Evolutionary conservation across 495 filamentous ascomycete genomes (phyloP), one percentile per base, ranked within the genome.

Genomic region (Neurospora sp.): DNA sequence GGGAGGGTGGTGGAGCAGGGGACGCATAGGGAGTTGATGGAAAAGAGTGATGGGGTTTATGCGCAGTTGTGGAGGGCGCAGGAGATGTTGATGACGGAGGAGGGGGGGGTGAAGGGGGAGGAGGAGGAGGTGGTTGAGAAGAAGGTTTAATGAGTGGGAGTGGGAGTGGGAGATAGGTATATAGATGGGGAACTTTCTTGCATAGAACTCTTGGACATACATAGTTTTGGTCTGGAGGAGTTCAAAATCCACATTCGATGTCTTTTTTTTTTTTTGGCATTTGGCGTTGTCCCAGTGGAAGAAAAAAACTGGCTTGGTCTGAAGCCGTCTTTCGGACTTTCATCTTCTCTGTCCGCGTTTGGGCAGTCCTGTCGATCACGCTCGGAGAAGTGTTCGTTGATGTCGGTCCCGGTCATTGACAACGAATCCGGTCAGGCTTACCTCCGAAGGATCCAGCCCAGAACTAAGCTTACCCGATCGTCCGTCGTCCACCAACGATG

Each of bases 1-100:
- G 96, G 96, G 0, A 82, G 85, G 12, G 93, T 98, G 49, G 93
- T 90, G 37, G 96, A 99, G 82, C 88, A 85, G 79, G 96, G 96
- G 0, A 96, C 92, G 14, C 96, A 99, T 79, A 87, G 89, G 41
- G 87, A 96, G 80, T 82, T 99, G 71, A 89, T 99, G 74, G 91
- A 95, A 73, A 4, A 0, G 16, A 85, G 27, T 31, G 27, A 82
- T 4, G 96, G 96, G 6, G 85, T 97, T 10, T 99, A 99, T 83
- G 89, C 92, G 9, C 90, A 96, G 78, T 83, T 98, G 41, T 99
- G 96, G 96, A 93, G 54, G 46, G 79, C 80, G 73, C 80, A 82
- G 76, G 80, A 82, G 74, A 78, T 80, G 76, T 72, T 74, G 60
- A 70, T 75, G 72, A 54, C 75, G 70, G 74, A 74, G 69, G 74